A percentile compares a stretch with the other conserved stretches of the same genome.
These are phyloP conservation scores for Phyllostachys edulis DNA, from an alignment of 176 grass and related monocot genomes.

Conservation along the genomic window DNA sequence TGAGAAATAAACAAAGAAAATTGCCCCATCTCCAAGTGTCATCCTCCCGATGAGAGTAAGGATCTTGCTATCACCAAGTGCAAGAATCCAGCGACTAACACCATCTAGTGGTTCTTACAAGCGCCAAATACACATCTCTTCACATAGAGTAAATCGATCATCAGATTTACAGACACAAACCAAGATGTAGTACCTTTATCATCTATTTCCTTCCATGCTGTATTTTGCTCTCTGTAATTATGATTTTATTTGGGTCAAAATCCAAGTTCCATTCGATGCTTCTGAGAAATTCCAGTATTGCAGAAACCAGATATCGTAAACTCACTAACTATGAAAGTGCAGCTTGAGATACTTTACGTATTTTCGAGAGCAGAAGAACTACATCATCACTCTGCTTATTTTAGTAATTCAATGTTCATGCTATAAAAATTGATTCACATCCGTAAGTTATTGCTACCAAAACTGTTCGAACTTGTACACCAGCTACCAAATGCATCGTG, in stretches of 20 bases:
- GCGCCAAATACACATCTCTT: neutral
- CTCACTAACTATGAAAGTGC: conserved; percentile 5
- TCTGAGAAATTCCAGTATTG: neutral
- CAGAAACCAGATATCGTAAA: neutral
- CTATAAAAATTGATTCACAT: conserved; percentile 24
- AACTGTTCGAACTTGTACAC: conserved; percentile 1
- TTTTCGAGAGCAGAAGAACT: neutral
- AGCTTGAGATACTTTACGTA: neutral
- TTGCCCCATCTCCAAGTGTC: too few relatives aligned
- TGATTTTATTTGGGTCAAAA: neutral
- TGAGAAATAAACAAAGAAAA: too few relatives aligned
- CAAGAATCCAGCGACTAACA: too few relatives aligned
- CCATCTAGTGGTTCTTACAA: neutral
- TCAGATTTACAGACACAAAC: neutral
- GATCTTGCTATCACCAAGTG: too few relatives aligned
- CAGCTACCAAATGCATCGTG: conserved; percentile 2
- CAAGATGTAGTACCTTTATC: neutral
- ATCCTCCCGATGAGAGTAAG: too few relatives aligned
- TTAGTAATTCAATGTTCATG: conserved; percentile 2
- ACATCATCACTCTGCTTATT: conserved; percentile 25
- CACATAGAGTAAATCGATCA: neutral
- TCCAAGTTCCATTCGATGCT: neutral
- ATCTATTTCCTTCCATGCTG: neutral
- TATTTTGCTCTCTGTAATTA: neutral
- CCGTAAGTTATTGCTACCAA: conserved; percentile 29